phyloP scores from a whole-genome alignment of 2,329 filamentous ascomycete species.

The Intubia oerlemansii region DNA sequence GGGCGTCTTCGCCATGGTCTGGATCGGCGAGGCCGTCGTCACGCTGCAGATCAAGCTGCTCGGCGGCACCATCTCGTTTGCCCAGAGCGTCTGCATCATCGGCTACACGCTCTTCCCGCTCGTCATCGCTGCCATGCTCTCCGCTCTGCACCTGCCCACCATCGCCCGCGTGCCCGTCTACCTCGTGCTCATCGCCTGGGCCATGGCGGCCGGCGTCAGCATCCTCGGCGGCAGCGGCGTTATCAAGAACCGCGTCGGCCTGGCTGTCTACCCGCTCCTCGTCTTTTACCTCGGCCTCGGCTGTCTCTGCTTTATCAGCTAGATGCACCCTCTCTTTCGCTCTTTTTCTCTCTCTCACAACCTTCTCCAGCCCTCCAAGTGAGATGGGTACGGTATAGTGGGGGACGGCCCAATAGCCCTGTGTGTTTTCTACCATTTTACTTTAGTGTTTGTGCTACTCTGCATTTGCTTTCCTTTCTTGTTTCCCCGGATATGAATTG shows the following conservation, averaged over 20 bases:
- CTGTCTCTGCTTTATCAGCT: constrained; percentile 95
- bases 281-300: constrained; percentile 89
- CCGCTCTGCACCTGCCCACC: constrained; percentile 56
- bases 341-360: too few species aligned
- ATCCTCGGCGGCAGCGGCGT: constrained; percentile 91
- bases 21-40: constrained; percentile 90
- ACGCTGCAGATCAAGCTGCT: constrained; percentile 95
- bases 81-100: constrained; percentile 93
- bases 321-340: too few species aligned
- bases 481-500: too few species aligned
- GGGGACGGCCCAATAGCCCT: too few species aligned
- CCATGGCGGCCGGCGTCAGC: constrained; percentile 82
- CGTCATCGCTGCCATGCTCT: constrained; percentile 78
- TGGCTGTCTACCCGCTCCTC: constrained; percentile 86
- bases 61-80: constrained; percentile 94
- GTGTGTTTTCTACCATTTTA: too few species aligned
- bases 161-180: constrained; percentile 83
- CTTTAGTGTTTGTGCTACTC: too few species aligned
- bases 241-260: constrained; percentile 77
- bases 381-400: too few species aligned
- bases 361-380: too few species aligned
- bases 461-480: too few species aligned
- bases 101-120: constrained; percentile 95
- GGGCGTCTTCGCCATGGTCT: constrained; percentile 89
- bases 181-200: constrained; percentile 73